Percentiles rank a stretch among this genome's conserved stretches.
Conservation (phyloP, 257 asterid genomes). For the Primulina tabacum region DNA sequence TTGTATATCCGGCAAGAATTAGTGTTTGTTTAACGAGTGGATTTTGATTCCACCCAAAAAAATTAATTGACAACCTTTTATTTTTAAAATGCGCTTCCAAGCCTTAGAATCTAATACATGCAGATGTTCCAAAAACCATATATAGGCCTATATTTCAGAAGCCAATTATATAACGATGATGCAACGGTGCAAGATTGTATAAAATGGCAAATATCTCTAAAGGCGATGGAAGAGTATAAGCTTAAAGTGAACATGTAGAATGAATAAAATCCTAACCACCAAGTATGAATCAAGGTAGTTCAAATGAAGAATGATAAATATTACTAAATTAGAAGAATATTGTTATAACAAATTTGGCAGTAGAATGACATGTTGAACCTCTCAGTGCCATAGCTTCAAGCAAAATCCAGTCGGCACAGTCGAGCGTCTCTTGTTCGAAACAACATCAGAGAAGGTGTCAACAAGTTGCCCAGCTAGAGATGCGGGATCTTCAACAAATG, state of each 20-base stretch:
- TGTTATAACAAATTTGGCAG: not conserved
- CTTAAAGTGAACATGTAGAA: constrained; percentile 6
- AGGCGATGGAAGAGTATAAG: constrained; percentile 3
- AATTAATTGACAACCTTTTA: too few species aligned
- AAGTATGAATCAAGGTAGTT: constrained; percentile 20
- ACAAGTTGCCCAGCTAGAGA: constrained; percentile 73
- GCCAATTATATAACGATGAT: not conserved
- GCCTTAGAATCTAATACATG: not conserved
- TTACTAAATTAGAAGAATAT: constrained; percentile 28
- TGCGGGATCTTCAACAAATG: constrained; percentile 59
- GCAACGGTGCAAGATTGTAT: not conserved
- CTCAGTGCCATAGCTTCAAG: constrained; percentile 79
- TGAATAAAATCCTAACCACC: constrained; percentile 15
- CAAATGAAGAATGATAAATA: constrained; percentile 25
- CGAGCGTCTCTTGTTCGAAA: constrained; percentile 45
- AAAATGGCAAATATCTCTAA: constrained; percentile 17
- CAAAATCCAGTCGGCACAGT: constrained; percentile 53
- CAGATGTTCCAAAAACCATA: not conserved
- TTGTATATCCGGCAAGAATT: not conserved
- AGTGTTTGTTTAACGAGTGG: too few species aligned
- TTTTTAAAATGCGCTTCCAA: not conserved
- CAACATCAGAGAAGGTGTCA: constrained; percentile 55
- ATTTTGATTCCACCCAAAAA: not conserved
- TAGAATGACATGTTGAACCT: not conserved
- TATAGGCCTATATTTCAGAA: not conserved